A percentile compares a stretch with the other conserved stretches of the same genome.
Evolutionary conservation across 2,329 filamentous ascomycete species (phyloP).

Genomic region (Phoma herbarum): DNA sequence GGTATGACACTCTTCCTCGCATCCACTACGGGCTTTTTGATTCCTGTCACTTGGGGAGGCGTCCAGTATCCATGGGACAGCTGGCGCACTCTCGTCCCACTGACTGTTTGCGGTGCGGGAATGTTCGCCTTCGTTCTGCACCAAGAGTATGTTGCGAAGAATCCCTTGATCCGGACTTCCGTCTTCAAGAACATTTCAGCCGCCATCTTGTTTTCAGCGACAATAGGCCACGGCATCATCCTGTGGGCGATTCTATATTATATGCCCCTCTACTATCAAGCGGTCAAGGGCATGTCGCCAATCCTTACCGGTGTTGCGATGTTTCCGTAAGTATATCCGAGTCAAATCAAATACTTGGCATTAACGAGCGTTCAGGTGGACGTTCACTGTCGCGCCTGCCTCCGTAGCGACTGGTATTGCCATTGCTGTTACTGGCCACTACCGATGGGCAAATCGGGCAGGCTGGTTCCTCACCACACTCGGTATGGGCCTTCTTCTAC

Average conservation of each 20-base stretch:
- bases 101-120: not conserved
- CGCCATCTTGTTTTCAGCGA: conserved; percentile 57
- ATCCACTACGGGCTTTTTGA: conserved; percentile 66
- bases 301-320: conserved; percentile 52
- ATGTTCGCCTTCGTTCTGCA: not conserved
- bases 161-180: not conserved
- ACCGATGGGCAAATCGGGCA: conserved; percentile 67
- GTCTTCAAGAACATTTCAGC: conserved; percentile 6
- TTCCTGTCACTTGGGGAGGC: conserved; percentile 71
- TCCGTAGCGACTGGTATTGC: conserved; percentile 63
- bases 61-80: conserved; percentile 71
- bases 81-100: conserved; percentile 68
- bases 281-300: conserved; percentile 51
- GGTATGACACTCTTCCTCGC: conserved; percentile 68
- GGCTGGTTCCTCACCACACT: conserved; percentile 70
- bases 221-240: conserved; percentile 66
- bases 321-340: conserved; percentile 41
- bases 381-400: conserved; percentile 69
- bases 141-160: not conserved
- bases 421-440: conserved; percentile 65
- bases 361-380: conserved; percentile 25
- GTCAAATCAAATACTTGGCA: not conserved
- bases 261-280: conserved; percentile 54
- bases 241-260: conserved; percentile 54
- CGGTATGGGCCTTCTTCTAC: conserved; percentile 64